Evolutionary conservation across 805 yeast genomes (phyloP).

Genomic region (Suhomyces kilbournensis): DNA sequence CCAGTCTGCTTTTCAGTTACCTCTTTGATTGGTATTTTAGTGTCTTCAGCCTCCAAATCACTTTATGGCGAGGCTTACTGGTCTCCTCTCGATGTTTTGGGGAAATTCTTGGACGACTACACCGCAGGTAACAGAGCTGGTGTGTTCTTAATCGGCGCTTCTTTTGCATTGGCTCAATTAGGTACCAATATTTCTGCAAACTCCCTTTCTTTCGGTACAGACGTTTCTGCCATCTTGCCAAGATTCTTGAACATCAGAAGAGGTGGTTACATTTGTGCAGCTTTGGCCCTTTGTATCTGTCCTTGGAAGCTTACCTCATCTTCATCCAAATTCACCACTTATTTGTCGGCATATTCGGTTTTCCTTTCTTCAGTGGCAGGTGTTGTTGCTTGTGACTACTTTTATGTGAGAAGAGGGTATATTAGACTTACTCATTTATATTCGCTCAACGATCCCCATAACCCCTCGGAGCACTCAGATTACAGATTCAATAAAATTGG

Average conservation of each 20-base stretch:
- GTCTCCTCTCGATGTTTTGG: slow-evolving; percentile 80
- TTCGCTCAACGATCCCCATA: slow-evolving; percentile 38
- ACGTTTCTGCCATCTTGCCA: slow-evolving; percentile 64
- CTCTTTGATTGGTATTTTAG: slow-evolving; percentile 79
- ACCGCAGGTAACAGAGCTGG: slow-evolving; percentile 70
- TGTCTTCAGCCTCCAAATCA: slow-evolving; percentile 71
- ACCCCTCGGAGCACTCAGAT: slow-evolving; percentile 24
- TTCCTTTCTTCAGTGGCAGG: slow-evolving; percentile 85
- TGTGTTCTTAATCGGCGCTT: slow-evolving; percentile 68
- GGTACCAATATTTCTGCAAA: slow-evolving; percentile 77
- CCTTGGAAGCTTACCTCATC: slow-evolving; percentile 80
- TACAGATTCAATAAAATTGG: slow-evolving; percentile 67
- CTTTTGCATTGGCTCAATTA: slow-evolving; percentile 71
- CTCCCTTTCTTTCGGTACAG: slow-evolving; percentile 70
- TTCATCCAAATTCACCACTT: slow-evolving; percentile 73
- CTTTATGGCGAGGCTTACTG: slow-evolving; percentile 71
- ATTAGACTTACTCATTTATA: slow-evolving; percentile 65
- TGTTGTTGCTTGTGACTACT: slow-evolving; percentile 65
- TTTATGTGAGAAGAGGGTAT: slow-evolving; percentile 68
- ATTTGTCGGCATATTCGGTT: slow-evolving; percentile 76
- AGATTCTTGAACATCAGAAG: slow-evolving; percentile 69
- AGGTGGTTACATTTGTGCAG: slow-evolving; percentile 77
- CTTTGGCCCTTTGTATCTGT: slow-evolving; percentile 64
- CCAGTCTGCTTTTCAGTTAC: slow-evolving; percentile 79
- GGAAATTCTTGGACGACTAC: slow-evolving; percentile 51